Percentiles rank a stretch among this genome's conserved stretches.
Evolutionary conservation across 1,284 basidiomycete genomes (phyloP).

Genomic region (Peniophora sp.): DNA sequence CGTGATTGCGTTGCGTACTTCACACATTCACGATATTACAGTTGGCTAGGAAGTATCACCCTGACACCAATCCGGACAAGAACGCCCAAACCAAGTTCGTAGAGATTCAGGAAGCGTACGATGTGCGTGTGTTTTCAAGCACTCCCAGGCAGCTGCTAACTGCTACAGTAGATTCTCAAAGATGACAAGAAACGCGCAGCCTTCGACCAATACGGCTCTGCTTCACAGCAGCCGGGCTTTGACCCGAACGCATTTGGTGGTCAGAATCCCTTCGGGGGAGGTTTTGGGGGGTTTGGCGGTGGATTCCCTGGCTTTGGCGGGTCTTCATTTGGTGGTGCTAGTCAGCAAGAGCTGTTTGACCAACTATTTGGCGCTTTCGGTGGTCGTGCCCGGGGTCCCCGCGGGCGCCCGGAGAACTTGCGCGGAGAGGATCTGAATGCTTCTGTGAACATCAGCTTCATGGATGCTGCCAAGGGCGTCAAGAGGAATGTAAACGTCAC

Average conservation of each 20-base stretch:
- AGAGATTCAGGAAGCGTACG: constrained; percentile 96
- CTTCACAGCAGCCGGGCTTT: constrained; percentile 90
- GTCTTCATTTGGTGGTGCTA: constrained; percentile 24
- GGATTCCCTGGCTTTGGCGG: constrained; percentile 66
- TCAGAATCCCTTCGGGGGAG: constrained; percentile 38
- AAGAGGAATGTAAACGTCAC: constrained; percentile 70
- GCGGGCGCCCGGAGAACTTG: constrained; percentile 37
- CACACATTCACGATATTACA: constrained; percentile 23
- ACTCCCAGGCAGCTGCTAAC: constrained; percentile 1
- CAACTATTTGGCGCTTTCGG: constrained; percentile 75
- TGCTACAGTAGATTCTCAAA: constrained; percentile 73
- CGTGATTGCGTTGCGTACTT: constrained; percentile 16
- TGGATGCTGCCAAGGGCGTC: constrained; percentile 93
- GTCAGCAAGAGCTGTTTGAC: constrained; percentile 73
- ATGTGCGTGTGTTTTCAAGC: constrained; percentile 50
- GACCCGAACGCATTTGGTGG: constrained; percentile 74
- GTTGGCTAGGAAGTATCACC: constrained; percentile 98
- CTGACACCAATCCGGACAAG: constrained; percentile 94
- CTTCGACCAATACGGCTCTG: constrained; percentile 95
- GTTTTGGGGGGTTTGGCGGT: constrained; percentile 62
- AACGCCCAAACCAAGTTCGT: constrained; percentile 89
- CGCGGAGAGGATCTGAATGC: constrained; percentile 86
- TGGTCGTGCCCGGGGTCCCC: constrained; percentile 29
- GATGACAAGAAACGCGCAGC: constrained; percentile 90
- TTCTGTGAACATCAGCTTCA: constrained; percentile 73